Base-by-base conservation (phyloP, 1,284 basidiomycete species). In the Cryptococcus jaspeensis region DNA sequence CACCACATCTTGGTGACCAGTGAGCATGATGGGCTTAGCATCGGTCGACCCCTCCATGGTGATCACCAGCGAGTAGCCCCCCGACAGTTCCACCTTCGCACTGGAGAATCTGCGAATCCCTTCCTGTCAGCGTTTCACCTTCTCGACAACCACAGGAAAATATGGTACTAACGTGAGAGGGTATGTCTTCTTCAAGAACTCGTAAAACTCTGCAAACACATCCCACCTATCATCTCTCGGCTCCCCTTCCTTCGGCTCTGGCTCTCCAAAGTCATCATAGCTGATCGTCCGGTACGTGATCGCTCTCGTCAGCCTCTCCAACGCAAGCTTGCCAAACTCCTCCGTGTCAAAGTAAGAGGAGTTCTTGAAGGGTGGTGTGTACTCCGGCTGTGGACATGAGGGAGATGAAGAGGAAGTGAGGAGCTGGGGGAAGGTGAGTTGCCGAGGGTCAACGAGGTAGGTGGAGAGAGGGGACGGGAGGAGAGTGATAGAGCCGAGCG, bases 241-340 rank as follows among this genome's bases (percentile, higher is more conserved):
- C 5, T 32, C 50, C 3, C 40, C 39, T 7, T 36, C n/a, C 11
- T 36, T 38, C 8, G 41, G 40, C 35, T 55, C 50, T 15, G 56
- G 56, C 18, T 58, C 56, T 13, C 49, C 48, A 25, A 58, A 47
- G 47, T 58, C 59, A 35, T 61, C 59, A 50, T 58, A 61, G 8
- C 45, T 47, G 15, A 55, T 35, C 1, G 59, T 61, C 9, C 49
- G 50, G 25, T 36, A 39, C 12, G 15, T 22, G 2, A 60, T 46
- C 12, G 57, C 57, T 5, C 18, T 20, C 12, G 18, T 39, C 25
- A 55, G 36, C 20, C 53, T 38, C 18, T 40, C n/a, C 12, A 49
- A 8, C 18, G 18, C 20, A 4, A 48, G 44, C 6, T 40, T 28
- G 15, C 38, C 20, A 38, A 49, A 55, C 20, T 49, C 45, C 16